Conservation (phyloP, 73 alveolate species). For the Vitrella brassicaformis region DNA sequence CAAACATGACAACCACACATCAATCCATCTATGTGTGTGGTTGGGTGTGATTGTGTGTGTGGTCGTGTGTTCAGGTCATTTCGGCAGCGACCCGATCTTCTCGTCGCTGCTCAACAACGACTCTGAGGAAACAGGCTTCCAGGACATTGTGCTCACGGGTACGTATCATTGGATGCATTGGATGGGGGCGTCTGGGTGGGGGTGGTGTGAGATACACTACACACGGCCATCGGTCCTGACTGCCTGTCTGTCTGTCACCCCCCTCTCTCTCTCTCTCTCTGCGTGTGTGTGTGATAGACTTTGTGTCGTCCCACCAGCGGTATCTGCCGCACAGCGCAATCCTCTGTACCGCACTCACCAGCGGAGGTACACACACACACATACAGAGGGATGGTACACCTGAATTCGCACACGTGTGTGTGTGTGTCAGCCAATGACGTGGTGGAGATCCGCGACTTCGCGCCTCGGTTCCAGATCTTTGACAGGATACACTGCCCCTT, state of each 20-base stretch:
- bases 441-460: background rate
- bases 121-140: background rate
- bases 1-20: too few species aligned
- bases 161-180: too few species aligned
- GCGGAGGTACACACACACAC: too few species aligned
- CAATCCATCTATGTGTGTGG: background rate
- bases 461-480: background rate
- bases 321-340: background rate
- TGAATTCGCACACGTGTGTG: too few species aligned
- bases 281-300: too few species aligned
- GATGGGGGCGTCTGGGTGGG: too few species aligned
- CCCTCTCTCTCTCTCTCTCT: too few species aligned
- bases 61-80: background rate
- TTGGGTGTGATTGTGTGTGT: background rate
- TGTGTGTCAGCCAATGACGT: too few species aligned
- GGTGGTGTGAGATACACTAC: too few species aligned
- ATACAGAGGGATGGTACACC: too few species aligned
- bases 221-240: too few species aligned
- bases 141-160: background rate
- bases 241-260: too few species aligned
- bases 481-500: background rate
- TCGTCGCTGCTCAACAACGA: background rate
- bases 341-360: background rate
- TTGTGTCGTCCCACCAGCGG: background rate
- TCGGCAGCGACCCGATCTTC: background rate